A percentile compares a stretch with the other conserved stretches of the same genome.
These are phyloP conservation scores for Calonectria henricotiae DNA, from an alignment of 2,329 filamentous ascomycete species.

Conservation along the genomic window DNA sequence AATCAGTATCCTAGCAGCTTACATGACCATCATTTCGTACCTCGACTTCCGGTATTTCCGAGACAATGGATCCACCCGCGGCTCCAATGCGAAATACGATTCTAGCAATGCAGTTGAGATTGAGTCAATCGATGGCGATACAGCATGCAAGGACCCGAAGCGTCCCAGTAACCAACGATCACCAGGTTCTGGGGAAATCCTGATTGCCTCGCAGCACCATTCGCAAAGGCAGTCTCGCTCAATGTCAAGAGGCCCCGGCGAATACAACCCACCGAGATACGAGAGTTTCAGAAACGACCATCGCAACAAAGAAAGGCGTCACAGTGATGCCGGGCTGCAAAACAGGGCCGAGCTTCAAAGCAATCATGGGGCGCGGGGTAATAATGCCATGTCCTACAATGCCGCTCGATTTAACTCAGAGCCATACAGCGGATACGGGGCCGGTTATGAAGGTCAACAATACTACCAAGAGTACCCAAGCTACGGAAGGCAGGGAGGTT, in stretches of 20 bases:
- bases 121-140: constrained; percentile 21
- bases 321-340: constrained; percentile 21
- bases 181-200: not conserved
- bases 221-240: not conserved
- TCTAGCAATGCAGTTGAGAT: constrained; percentile 14
- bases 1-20: not conserved
- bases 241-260: not conserved
- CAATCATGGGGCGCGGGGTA: not conserved
- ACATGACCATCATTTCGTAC: constrained; percentile 26
- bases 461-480: not conserved
- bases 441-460: not conserved
- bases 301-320: constrained; percentile 2
- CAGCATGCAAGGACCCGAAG: constrained; percentile 8
- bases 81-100: constrained; percentile 16
- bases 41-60: constrained; percentile 27
- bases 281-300: constrained; percentile 17
- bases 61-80: constrained; percentile 11
- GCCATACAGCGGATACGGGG: not conserved
- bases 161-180: not conserved
- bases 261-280: not conserved
- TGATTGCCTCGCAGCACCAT: constrained; percentile 10
- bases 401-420: constrained; percentile 7
- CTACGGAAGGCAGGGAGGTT: not conserved
- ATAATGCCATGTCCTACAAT: constrained; percentile 8
- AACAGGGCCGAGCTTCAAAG: not conserved